Base-by-base conservation (phyloP, 208 protist genomes). In the Polymyxa betae region DNA sequence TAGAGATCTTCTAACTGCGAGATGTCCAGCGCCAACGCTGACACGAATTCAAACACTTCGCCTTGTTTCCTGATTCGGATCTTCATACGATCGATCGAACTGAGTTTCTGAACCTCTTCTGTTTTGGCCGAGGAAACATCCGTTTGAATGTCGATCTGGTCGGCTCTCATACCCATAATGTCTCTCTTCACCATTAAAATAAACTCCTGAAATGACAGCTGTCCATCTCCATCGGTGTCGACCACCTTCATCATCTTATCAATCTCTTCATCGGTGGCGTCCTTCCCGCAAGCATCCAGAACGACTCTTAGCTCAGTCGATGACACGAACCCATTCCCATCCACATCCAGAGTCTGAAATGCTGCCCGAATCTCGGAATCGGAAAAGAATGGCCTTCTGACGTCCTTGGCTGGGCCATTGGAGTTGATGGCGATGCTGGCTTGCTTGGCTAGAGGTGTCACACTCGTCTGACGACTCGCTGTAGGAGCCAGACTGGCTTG, bases 221-320 rank as follows among this genome's bases (percentile, higher is more conserved):
- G 72, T 43, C 72, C 72, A 82, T 82, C 72, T 12, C 72, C 72
- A 43, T 82, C 72, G 12, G 72, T 43, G 35, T 82, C 72, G 12
- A 82, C 72, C n/a, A 82, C 72, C n/a, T 43, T 82, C 72, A 82
- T 82, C 72, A 82, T 82, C n/a, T 82, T 5, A 43, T 82, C 72
- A 20, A 82, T 82, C 35, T 82, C 72, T 43, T 82, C 72, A n/a
- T 82, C 72, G 10, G 72, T 82, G 40, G 35, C 72, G 40, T 20
- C n/a, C 72, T 82, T 82, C n/a, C 72, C 72, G 72, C 72, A 82
- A 35, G 72, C 72, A 82, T 82, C 72, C 72, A 82, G 72, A 5
- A 82, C 72, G 5, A 82, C 72, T 35, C 72, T 5, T 45, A 82
- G 72, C n/a, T 82, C 72, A 82, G 72, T 82, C 5, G 72, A 82